phyloP scores from a whole-genome alignment of 2,329 filamentous ascomycete genomes.

The Pestalotiopsis sp. region DNA sequence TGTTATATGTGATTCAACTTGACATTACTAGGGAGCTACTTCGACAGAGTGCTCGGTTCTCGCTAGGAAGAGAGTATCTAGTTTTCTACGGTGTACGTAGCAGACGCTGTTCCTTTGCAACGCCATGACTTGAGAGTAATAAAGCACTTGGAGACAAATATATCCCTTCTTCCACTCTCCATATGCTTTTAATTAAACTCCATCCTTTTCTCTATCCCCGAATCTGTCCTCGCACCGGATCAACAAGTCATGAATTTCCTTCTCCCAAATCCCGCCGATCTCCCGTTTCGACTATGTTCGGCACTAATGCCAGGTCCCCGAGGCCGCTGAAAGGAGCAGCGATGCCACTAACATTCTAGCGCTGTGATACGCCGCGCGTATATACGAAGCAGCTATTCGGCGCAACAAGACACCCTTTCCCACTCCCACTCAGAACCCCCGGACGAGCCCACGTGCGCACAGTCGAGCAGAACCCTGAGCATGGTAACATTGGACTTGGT shows the following conservation, averaged over 20 bases:
- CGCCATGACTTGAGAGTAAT: no score
- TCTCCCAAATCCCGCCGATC: not conserved
- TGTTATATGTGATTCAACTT: no score
- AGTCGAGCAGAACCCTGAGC: not conserved
- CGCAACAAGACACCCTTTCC: no score
- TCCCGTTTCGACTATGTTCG: slow-evolving; percentile 1
- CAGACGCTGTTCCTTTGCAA: no score
- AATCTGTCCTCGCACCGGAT: not conserved
- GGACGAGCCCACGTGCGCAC: slow-evolving; percentile 3
- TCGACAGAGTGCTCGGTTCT: no score
- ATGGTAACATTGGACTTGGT: not conserved
- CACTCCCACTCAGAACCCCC: not conserved
- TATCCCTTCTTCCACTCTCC: not conserved
- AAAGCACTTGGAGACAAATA: not conserved
- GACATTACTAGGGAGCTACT: no score
- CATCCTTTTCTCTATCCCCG: not conserved
- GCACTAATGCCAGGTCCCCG: not conserved
- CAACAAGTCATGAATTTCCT: not conserved
- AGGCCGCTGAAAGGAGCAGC: not conserved
- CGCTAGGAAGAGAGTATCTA: no score
- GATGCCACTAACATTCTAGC: not conserved
- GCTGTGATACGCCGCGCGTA: not conserved
- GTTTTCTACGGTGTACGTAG: no score
- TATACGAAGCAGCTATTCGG: not conserved
- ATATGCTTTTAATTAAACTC: no score